Evolutionary conservation across 2,329 filamentous ascomycete genomes (phyloP), one percentile per base, ranked within the genome.

Genomic region (Trichoderma simmonsii): DNA sequence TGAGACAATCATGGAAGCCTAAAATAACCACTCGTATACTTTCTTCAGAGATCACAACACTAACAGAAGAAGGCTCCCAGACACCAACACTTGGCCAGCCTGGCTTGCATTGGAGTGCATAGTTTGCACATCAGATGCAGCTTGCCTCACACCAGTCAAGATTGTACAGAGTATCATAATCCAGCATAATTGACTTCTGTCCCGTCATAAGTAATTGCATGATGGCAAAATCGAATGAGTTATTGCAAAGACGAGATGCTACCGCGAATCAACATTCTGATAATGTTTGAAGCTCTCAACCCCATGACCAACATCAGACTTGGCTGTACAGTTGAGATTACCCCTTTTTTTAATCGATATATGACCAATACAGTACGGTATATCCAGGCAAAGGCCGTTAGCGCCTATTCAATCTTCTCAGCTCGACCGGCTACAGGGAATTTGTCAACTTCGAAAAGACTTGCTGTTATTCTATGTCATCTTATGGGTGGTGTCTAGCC

Each of bases 1-100:
- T 70, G 57, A 70, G 66, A 70, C 66, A 70, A n/a, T 36, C 28
- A 39, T 70, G 24, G 57, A 70, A 70, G 57, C 56, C 66, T 70
- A 70, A 70, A 70, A 61, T 39, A 70, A 62, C 66, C n/a, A 28
- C 66, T 62, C 57, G 28, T 34, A 21, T 36, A 67, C 34, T 56
- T 62, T 15, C 56, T 28, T 28, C 39, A 26, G 24, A 43, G 15
- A 51, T 34, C 21, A 59, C 21, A 34, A 6, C n/a, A 54, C n/a
- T 51, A 62, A n/a, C 39, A 70, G 39, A 32, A 26, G 12, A 60
- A 30, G 26, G 26, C n/a, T 26, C 14, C n/a, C 39, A 70, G 39
- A 51, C 24, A 30, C 48, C 26, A 28, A 43, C 21, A 15, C 36
- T 60, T 32, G 21, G 28, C 57, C 24, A 60, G 21, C 15, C 2